These are phyloP conservation scores for Pestalotiopsis sp. DNA, from an alignment of 2,329 filamentous ascomycete genomes.

Conservation along the genomic window DNA sequence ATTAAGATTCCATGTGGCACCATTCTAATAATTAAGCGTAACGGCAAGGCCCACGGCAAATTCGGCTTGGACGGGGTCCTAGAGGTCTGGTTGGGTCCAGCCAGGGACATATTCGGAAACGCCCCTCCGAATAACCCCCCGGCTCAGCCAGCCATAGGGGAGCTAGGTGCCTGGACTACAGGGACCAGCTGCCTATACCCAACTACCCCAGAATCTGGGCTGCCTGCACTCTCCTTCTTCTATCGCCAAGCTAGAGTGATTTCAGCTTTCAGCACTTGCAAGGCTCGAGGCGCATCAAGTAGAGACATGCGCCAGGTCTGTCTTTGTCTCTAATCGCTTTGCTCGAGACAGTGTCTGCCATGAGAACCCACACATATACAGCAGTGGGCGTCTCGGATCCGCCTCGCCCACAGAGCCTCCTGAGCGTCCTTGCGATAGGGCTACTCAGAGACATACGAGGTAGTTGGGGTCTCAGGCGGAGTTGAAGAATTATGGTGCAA, in stretches of 20 bases:
- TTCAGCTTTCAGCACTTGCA: not conserved
- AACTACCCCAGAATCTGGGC: not conserved
- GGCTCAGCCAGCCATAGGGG: not conserved
- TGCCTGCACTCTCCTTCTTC: not conserved
- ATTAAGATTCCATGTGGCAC: slow-evolving; percentile 1
- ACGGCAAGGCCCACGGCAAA: not conserved
- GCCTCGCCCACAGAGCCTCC: not conserved
- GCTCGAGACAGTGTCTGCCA: not conserved
- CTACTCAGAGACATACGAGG: not conserved
- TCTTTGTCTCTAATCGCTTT: not conserved
- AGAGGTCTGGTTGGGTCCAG: not conserved
- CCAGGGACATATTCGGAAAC: not conserved
- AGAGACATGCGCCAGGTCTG: not conserved
- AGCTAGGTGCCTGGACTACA: too few species aligned
- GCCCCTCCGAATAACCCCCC: not conserved
- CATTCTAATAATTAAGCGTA: slow-evolving; percentile 5
- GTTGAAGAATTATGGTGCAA: not conserved
- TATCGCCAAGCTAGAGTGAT: not conserved
- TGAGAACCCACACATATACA: not conserved
- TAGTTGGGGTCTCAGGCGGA: not conserved
- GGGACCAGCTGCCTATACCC: too few species aligned
- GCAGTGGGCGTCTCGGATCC: not conserved
- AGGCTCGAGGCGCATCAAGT: not conserved
- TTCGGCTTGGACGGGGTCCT: not conserved
- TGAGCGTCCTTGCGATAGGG: not conserved